These are phyloP conservation scores for Dictyophora rubrovolvata DNA, from an alignment of 768 basidiomycete genomes.

Conservation along the genomic window DNA sequence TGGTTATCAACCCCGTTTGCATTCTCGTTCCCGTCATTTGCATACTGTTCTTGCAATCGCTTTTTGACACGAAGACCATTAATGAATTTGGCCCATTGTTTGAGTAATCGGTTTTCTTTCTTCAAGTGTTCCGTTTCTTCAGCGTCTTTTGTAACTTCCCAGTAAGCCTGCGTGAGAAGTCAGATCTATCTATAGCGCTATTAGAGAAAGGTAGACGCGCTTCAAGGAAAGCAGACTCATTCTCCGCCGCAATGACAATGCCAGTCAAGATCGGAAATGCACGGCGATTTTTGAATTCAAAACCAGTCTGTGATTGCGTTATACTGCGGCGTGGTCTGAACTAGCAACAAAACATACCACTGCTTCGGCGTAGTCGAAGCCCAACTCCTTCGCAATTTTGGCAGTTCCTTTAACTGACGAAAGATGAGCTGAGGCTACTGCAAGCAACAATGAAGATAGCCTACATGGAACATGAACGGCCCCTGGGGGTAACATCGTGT, in stretches of 20 bases:
- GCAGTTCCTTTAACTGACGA: conserved; percentile 68
- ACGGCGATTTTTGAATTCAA: conserved; percentile 90
- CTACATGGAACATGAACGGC: conserved; percentile 85
- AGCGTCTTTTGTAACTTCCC: conserved; percentile 68
- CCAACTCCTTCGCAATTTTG: conserved; percentile 81
- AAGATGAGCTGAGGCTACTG: conserved; percentile 9
- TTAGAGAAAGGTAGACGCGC: conserved; percentile 30
- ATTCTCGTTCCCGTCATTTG: not conserved
- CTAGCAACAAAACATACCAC: conserved; percentile 52
- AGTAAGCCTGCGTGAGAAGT: conserved; percentile 55
- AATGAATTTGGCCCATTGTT: conserved; percentile 81
- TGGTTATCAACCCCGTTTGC: not conserved
- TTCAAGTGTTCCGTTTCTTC: conserved; percentile 69
- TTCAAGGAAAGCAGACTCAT: conserved; percentile 64
- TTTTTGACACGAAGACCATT: conserved; percentile 82
- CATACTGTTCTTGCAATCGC: conserved; percentile 73
- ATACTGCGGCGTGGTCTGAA: not conserved
- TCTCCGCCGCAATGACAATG: conserved; percentile 76
- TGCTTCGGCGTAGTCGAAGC: conserved; percentile 88
- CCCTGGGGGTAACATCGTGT: conserved; percentile 87
- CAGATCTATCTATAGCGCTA: not conserved
- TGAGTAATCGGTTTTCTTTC: conserved; percentile 68
- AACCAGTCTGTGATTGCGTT: conserved; percentile 57
- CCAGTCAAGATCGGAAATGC: conserved; percentile 81
- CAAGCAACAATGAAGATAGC: conserved; percentile 23